phyloP scores from a whole-genome alignment of 208 protist genomes.

The Endotrypanum monterogeii region DNA sequence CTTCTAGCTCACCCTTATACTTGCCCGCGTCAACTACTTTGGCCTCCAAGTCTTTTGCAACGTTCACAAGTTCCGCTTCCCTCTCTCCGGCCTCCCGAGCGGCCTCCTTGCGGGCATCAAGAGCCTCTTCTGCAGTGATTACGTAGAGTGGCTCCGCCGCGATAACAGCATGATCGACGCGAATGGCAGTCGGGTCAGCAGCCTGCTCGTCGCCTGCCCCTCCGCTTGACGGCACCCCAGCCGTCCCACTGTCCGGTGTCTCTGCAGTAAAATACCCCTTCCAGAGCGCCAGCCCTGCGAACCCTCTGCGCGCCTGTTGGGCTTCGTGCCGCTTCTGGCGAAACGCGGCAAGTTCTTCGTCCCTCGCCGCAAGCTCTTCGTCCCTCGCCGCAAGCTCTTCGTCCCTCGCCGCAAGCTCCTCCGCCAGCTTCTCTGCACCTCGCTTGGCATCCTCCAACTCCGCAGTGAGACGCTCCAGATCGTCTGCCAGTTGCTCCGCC shows the following conservation, averaged over 20 bases:
- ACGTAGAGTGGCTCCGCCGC: conserved; percentile 27
- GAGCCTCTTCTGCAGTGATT: conserved; percentile 19
- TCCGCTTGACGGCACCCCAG: background rate
- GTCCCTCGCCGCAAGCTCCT: conserved; percentile 12
- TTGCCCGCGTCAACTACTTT: conserved; percentile 9
- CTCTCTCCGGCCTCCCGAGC: background rate
- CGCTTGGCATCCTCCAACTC: conserved; percentile 1
- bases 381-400: conserved; percentile 10
- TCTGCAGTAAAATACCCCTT: background rate
- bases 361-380: background rate
- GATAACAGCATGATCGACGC: conserved; percentile 15
- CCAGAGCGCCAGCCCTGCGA: no score
- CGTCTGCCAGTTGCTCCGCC: conserved; percentile 4
- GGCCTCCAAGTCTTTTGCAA: conserved; percentile 4
- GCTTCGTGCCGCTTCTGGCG: conserved; percentile 5
- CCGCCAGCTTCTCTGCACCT: conserved; percentile 11
- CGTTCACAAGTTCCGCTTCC: background rate
- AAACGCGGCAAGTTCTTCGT: conserved; percentile 11
- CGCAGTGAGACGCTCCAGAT: background rate
- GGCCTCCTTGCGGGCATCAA: conserved; percentile 7
- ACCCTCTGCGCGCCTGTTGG: background rate
- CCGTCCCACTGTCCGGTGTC: background rate
- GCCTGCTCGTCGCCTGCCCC: background rate
- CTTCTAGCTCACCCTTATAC: background rate
- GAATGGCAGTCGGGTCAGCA: conserved; percentile 5